Base-by-base conservation (phyloP, 2,329 filamentous ascomycete species). In the Aspergillus costaricaensis region DNA sequence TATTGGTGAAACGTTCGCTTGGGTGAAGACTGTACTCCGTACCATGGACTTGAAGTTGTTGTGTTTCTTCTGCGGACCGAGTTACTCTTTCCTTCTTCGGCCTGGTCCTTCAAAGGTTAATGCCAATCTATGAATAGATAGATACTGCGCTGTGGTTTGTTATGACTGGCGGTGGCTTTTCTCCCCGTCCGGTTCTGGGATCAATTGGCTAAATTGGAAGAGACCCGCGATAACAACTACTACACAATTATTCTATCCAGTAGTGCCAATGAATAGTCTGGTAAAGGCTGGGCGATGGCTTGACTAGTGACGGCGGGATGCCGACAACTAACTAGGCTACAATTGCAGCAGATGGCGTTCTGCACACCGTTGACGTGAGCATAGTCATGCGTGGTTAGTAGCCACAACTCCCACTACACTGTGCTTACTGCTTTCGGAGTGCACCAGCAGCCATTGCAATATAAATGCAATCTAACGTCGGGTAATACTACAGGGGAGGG, bases 221-320 rank as follows among this genome's bases (percentile, higher is more conserved):
- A 36, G 19, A 23, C 32, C 39, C 36, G 5, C 38, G 6, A 44
- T 41, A n/a, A 7, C 10, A 27, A 41, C 15, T 44, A 30, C 38
- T 21, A 21, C 14, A 44, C 6, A 25, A 25, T 25, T 25, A 6
- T 23, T 5, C 12, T 12, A 12, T 4, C n/a, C 2, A 21, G 17
- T 55, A 55, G 53, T 47, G 41, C 17, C 41, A 32, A 55, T 17
- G 23, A 30, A n/a, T 44, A 47, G n/a, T 36, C 32, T 55, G 30
- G 17, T 53, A 53, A 39, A 19, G 15, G 27, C 39, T 32, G 53
- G 36, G 48, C 50, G 27, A 52, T 49, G 54, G 38, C 36, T 47
- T 51, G 17, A 23, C 14, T 44, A 23, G 14, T 44, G 41, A 44
- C 57, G 51, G 62, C 62, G 58, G 52, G 30, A 25, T 50, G 50